These are phyloP conservation scores for Middelhovenomyces tepae DNA, from an alignment of 805 yeast genomes.

Conservation along the genomic window DNA sequence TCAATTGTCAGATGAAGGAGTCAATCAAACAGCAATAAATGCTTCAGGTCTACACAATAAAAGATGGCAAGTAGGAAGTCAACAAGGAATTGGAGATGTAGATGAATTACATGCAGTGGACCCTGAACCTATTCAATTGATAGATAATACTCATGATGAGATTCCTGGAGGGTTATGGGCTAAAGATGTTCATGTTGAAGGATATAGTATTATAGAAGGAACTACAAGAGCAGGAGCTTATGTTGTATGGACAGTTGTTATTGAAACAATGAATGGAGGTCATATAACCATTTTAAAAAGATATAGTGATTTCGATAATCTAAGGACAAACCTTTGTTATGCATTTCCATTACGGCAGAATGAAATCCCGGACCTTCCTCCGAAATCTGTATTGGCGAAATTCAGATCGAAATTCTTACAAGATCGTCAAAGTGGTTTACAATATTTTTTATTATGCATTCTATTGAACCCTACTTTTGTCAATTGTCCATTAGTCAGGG, in stretches of 20 bases:
- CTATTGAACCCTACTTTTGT: constrained; percentile 41
- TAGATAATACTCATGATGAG: constrained; percentile 18
- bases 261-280: constrained; percentile 29
- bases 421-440: constrained; percentile 34
- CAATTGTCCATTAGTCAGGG: too few relatives aligned
- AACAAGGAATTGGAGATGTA: constrained; percentile 1
- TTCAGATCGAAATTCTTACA: constrained; percentile 29
- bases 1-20: too few relatives aligned
- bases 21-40: too few relatives aligned
- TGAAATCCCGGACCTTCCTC: constrained; percentile 40
- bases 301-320: constrained; percentile 51
- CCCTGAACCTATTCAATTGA: constrained; percentile 19
- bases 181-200: constrained; percentile 29
- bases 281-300: constrained; percentile 44
- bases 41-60: too few relatives aligned
- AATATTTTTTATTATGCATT: constrained; percentile 37
- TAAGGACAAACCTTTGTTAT: constrained; percentile 33
- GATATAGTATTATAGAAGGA: constrained; percentile 33
- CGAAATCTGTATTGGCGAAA: constrained; percentile 31
- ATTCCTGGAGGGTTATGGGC: constrained; percentile 29
- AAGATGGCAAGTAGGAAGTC: constrained; percentile 4
- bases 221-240: constrained; percentile 30
- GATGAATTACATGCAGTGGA: constrained; percentile 6
- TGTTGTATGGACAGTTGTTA: constrained; percentile 34
- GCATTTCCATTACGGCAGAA: constrained; percentile 30